These are phyloP conservation scores for Yarrowia sp. DNA, from an alignment of 805 yeast species.

Conservation along the genomic window DNA sequence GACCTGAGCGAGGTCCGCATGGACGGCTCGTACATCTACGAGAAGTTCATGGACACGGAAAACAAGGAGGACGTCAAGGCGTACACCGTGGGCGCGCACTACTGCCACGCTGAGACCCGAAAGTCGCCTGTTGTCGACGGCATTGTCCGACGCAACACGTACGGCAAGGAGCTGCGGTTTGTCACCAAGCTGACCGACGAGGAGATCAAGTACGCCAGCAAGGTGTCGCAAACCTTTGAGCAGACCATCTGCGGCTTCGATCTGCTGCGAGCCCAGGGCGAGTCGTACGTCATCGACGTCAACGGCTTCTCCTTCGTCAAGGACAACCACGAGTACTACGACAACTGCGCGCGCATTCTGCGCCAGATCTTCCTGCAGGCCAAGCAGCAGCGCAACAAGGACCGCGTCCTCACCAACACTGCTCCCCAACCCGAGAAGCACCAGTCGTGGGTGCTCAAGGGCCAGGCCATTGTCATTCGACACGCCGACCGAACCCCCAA, in stretches of 20 bases:
- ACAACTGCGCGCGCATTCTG: slow-evolving; percentile 72
- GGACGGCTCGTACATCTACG: slow-evolving; percentile 88
- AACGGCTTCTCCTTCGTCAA: slow-evolving; percentile 98
- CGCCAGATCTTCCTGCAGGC: slow-evolving; percentile 71
- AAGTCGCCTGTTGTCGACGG: slow-evolving; percentile 99
- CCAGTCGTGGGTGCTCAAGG: slow-evolving; percentile 96
- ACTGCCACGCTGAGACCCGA: slow-evolving; percentile 97
- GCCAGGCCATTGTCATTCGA: slow-evolving; percentile 83
- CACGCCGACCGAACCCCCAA: slow-evolving; percentile 99
- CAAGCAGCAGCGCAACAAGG: slow-evolving; percentile 37
- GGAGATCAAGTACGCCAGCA: slow-evolving; percentile 77
- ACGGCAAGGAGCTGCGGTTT: slow-evolving; percentile 93
- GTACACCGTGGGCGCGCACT: slow-evolving; percentile 87
- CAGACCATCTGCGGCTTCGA: slow-evolving; percentile 98
- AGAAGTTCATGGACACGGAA: slow-evolving; percentile 95
- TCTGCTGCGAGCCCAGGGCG: slow-evolving; percentile 80
- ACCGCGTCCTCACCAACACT: slow-evolving; percentile 43
- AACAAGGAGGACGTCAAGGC: slow-evolving; percentile 98
- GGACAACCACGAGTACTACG: slow-evolving; percentile 84
- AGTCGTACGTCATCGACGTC: slow-evolving; percentile 91
- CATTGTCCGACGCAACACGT: slow-evolving; percentile 92
- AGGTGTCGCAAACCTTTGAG: slow-evolving; percentile 70
- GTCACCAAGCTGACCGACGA: slow-evolving; percentile 73
- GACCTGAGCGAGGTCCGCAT: slow-evolving; percentile 70
- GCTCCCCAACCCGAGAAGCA: slow-evolving; percentile 54